Evolutionary conservation across 78 protist species (phyloP), one percentile per base, ranked within the genome.

Genomic region (Chrysochromulina tobinii): DNA sequence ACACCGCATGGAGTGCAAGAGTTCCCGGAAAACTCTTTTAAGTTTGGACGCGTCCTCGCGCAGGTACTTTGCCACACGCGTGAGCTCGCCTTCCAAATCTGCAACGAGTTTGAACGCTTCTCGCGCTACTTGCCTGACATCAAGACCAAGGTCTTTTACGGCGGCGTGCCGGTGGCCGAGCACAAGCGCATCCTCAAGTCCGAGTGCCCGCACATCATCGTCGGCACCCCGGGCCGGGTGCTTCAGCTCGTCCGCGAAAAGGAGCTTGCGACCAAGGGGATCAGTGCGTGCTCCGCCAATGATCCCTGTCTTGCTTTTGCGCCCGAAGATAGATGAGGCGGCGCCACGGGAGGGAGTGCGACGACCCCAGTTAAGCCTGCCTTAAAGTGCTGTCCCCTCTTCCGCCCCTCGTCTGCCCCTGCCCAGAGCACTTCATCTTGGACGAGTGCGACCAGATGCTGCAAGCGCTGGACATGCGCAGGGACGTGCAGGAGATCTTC

Each of bases 221-320:
- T 98, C 69, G 99, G 98, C 69, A 99, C 99, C 15, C 99, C 99
- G 50, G 99, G 99, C 77, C 98, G 99, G 55, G 69, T 99, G 61
- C 20, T 72, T 55, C 90, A 23, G 3, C 93, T 96, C 9, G 57
- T 92, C 61, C 38, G 81, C 67, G 88, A 94, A 38, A 85, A 90
- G 61, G n/a, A 67, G 12, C 87, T 99, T 59, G 58, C 93, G 53
- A 91, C 97, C 55, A 25, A 48, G 87, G 38, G 93, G 27, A 81
- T 99, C 83, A 98, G 38, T 38, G 38, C 38, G 38, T 38, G 38
- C 38, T 38, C 38, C 38, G 38, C 38, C 38, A 38, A 38, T 38
- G 38, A 38, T 38, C 38, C 38, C 38, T 38, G 38, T 38, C 38
- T 38, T 38, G 38, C 38, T 38, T 38, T 38, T 38, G 38, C 38